A percentile compares a stretch with the other conserved stretches of the same genome.
Evolutionary conservation across 2,329 filamentous ascomycete species (phyloP).

Genomic region (Akanthomyces uredinophilus): DNA sequence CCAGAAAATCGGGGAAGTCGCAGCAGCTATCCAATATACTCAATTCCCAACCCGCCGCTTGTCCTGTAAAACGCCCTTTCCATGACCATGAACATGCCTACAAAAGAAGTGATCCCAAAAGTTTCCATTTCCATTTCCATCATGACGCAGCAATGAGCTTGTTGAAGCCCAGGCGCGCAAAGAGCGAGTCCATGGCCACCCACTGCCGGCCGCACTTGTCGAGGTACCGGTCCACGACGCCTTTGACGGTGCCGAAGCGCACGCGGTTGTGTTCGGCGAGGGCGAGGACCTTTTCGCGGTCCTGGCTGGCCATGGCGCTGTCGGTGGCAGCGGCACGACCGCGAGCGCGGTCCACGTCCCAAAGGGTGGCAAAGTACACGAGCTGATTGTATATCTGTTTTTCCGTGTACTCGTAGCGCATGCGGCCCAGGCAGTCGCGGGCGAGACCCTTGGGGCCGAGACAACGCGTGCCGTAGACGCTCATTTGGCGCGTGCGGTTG

Average conservation of each 20-base stretch:
- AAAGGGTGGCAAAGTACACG: conserved; percentile 77
- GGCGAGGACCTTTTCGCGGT: conserved; percentile 61
- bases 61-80: not conserved
- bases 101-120: not conserved
- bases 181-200: conserved; percentile 89
- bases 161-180: conserved; percentile 60
- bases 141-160: conserved; percentile 22
- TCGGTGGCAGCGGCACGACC: conserved; percentile 44
- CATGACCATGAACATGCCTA: conserved; percentile 7
- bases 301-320: conserved; percentile 42
- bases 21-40: not conserved
- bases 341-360: conserved; percentile 82
- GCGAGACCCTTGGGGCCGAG: conserved; percentile 82
- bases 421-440: conserved; percentile 76
- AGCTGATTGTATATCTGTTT: conserved; percentile 94
- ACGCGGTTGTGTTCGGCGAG: conserved; percentile 78
- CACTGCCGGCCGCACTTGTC: conserved; percentile 87
- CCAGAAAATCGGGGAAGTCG: not conserved
- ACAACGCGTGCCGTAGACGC: conserved; percentile 86
- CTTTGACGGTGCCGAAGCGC: conserved; percentile 70
- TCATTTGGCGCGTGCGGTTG: conserved; percentile 83
- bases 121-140: not conserved
- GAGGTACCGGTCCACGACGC: conserved; percentile 75
- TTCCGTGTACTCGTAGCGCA: conserved; percentile 84
- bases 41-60: not conserved